Evolutionary conservation across 169 alveolate genomes (phyloP).

Genomic region (Eimeria sp.): DNA sequence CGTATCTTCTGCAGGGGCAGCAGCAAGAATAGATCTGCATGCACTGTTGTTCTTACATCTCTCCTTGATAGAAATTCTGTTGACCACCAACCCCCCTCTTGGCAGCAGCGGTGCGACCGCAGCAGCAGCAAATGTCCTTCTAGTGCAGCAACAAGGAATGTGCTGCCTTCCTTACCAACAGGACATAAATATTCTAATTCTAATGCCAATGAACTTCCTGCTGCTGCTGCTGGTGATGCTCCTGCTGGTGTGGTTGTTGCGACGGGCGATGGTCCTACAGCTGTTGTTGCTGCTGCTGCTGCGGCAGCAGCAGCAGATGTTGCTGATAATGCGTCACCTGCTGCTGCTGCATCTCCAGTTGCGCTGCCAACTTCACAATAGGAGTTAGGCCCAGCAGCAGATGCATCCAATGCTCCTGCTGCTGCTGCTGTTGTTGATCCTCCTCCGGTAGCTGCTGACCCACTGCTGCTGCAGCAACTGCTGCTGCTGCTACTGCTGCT

Average conservation of each 20-base stretch:
- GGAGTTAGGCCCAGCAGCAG: background rate
- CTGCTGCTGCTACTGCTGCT: conserved; percentile 50
- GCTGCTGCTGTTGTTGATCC: background rate
- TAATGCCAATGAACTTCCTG: background rate
- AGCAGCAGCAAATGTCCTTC: conserved; percentile 91
- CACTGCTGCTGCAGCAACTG: conserved; percentile 25
- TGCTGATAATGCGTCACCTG: background rate
- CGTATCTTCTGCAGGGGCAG: background rate
- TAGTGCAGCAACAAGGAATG: conserved; percentile 85
- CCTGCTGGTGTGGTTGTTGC: too few relatives aligned
- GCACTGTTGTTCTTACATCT: conserved; percentile 89
- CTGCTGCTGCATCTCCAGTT: conserved; percentile 6
- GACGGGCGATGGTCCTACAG: too few relatives aligned
- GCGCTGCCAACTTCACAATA: background rate
- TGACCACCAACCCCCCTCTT: conserved; percentile 94
- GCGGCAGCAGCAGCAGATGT: conserved; percentile 11
- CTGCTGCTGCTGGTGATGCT: background rate
- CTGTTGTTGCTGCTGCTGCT: background rate
- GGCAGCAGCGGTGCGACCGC: conserved; percentile 90
- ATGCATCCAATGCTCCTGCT: background rate
- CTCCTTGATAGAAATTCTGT: conserved; percentile 92
- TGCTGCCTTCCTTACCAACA: background rate
- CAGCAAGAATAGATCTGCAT: conserved; percentile 52
- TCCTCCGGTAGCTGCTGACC: background rate
- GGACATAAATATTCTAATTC: conserved; percentile 15